Conservation (phyloP, 192 early-diverging fungal species). For the Coemansia sp. region DNA sequence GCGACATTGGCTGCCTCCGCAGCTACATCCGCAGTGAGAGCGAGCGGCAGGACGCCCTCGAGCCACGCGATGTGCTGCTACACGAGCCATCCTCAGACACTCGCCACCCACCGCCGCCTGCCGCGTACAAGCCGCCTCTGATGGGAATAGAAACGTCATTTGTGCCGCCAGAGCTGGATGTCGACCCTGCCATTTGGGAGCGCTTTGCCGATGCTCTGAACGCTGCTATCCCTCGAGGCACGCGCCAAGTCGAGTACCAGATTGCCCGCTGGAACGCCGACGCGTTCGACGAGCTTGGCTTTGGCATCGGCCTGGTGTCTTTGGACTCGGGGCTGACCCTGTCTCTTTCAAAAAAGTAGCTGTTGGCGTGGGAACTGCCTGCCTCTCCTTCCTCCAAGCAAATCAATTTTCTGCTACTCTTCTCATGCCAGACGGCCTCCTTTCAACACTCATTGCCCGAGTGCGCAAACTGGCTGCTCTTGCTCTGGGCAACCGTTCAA, state of each 20-base stretch:
- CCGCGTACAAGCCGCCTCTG: conserved; percentile 11
- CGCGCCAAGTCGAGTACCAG: conserved; percentile 8
- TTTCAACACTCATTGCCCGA: no score
- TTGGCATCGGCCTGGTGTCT: conserved; percentile 4
- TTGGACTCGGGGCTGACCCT: neutral
- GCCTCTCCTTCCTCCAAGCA: no score
- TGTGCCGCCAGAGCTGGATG: conserved; percentile 10
- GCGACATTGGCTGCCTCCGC: conserved; percentile 5
- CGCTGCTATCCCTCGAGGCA: conserved; percentile 12
- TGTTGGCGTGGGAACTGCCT: neutral
- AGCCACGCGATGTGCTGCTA: conserved; percentile 11
- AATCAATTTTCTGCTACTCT: no score
- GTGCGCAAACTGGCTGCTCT: no score
- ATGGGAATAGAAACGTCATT: conserved; percentile 10
- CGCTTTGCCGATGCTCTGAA: conserved; percentile 16
- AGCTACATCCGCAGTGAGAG: conserved; percentile 3
- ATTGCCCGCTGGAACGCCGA: conserved; percentile 15
- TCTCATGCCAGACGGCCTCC: no score
- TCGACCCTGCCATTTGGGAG: conserved; percentile 7
- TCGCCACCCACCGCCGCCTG: neutral
- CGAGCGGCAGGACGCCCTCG: conserved; percentile 2
- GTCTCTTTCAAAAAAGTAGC: conserved; percentile 2
- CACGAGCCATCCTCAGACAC: neutral
- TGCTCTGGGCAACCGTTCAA: neutral
- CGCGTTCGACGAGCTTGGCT: conserved; percentile 10